Conservation (phyloP, 306 rosid species). For the Prunus persica region DNA sequence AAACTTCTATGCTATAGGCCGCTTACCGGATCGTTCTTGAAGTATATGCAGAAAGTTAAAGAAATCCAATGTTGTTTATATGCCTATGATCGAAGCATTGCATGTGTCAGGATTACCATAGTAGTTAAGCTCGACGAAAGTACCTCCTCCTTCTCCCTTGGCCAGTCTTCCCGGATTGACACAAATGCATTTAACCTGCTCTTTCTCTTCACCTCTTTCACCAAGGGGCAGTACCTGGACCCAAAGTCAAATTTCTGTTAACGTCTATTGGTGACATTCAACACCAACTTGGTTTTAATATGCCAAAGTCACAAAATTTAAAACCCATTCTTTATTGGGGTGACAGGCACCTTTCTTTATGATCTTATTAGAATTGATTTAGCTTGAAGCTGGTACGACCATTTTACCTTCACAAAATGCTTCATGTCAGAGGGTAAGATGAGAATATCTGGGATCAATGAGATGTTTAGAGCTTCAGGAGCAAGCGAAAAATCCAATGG, state of each 20-base stretch:
- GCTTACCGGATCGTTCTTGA: neutral
- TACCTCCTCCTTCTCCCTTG: slow-evolving; percentile 97
- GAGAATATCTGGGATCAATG: slow-evolving; percentile 73
- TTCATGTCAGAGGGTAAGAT: slow-evolving; percentile 89
- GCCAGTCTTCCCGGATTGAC: slow-evolving; percentile 90
- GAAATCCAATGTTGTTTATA: slow-evolving; percentile 29
- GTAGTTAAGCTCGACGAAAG: slow-evolving; percentile 77
- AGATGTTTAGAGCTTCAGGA: slow-evolving; percentile 73
- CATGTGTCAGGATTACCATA: slow-evolving; percentile 49
- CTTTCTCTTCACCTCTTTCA: slow-evolving; percentile 44
- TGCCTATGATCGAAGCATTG: slow-evolving; percentile 61
- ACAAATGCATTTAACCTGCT: slow-evolving; percentile 54
- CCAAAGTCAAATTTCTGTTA: neutral
- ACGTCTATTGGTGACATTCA: neutral
- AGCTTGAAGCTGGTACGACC: neutral
- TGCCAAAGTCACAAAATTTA: neutral
- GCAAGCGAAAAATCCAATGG: slow-evolving; percentile 88
- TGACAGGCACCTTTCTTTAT: neutral
- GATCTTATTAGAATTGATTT: neutral
- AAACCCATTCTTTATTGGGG: neutral
- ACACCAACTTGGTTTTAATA: neutral
- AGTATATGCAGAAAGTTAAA: neutral
- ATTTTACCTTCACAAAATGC: slow-evolving; percentile 70
- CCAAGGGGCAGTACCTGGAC: slow-evolving; percentile 55
- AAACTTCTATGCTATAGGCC: neutral